A percentile compares a stretch with the other conserved stretches of the same genome.
phyloP scores from a whole-genome alignment of 306 rosid species.

The Prunus kanzakura region DNA sequence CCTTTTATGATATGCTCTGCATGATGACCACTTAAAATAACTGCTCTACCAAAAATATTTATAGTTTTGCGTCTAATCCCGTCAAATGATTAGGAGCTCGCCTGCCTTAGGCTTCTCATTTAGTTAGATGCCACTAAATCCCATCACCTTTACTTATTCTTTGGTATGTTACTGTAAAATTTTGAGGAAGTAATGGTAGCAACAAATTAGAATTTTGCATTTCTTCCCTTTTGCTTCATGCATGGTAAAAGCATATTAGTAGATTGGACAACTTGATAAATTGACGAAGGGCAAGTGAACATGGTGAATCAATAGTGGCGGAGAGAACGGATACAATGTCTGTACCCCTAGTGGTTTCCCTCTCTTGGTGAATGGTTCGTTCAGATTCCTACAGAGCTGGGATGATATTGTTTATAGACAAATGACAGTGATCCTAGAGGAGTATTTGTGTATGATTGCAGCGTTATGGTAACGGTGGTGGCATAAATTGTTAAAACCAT shows the following conservation, averaged over 20 bases:
- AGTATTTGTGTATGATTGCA: background rate
- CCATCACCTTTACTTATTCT: background rate
- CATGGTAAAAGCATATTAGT: background rate
- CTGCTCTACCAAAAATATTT: background rate
- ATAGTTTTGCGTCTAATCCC: constrained; percentile 4
- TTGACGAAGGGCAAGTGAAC: background rate
- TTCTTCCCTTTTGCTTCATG: background rate
- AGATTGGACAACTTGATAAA: background rate
- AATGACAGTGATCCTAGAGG: background rate
- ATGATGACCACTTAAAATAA: background rate
- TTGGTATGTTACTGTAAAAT: background rate
- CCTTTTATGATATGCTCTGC: constrained; percentile 15
- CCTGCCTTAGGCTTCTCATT: background rate
- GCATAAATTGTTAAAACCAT: no score
- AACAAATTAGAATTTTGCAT: background rate
- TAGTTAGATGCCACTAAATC: background rate
- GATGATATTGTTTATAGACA: background rate
- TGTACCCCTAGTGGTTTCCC: background rate
- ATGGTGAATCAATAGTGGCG: background rate
- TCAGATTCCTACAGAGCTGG: background rate
- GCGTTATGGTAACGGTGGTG: background rate
- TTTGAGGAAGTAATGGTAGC: background rate
- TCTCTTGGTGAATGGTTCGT: background rate
- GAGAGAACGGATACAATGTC: background rate
- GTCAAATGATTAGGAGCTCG: background rate